These are phyloP conservation scores for Albugo candida DNA, from an alignment of 352 stramenopile genomes.

Conservation along the genomic window DNA sequence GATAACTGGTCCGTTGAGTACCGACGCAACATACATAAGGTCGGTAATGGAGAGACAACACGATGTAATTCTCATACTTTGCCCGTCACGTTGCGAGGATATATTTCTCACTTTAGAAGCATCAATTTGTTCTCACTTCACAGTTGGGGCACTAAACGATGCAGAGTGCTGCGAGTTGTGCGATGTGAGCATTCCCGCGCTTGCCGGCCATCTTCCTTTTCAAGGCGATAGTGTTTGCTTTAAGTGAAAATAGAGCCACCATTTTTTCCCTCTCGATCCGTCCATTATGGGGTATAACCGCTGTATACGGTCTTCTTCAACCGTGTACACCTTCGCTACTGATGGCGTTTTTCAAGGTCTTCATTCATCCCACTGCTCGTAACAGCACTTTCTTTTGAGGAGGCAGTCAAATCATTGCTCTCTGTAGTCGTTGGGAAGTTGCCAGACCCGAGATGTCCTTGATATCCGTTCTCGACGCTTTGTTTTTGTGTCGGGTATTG, in stretches of 20 bases:
- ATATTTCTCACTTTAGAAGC: conserved; percentile 39
- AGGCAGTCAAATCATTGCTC: background rate
- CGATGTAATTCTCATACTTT: conserved; percentile 57
- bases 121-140: conserved; percentile 25
- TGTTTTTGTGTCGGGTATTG: too few species aligned
- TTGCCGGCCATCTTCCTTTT: conserved; percentile 8
- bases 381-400: background rate
- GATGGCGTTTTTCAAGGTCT: background rate
- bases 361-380: background rate
- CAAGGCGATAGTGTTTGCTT: conserved; percentile 59
- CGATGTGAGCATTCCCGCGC: background rate
- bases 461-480: too few species aligned
- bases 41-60: conserved; percentile 31
- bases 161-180: background rate
- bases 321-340: too few species aligned
- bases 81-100: conserved; percentile 53
- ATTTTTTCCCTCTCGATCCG: conserved; percentile 49
- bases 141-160: conserved; percentile 35
- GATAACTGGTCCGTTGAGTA: too few species aligned
- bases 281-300: conserved; percentile 40
- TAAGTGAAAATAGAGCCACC: conserved; percentile 54
- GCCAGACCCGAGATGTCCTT: background rate
- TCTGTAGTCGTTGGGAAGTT: background rate
- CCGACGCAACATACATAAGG: too few species aligned
- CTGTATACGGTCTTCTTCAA: conserved; percentile 17